A percentile compares a stretch with the other conserved stretches of the same genome.
Evolutionary conservation across 176 grass and related monocot genomes (phyloP).

Genomic region (Rhynchospora pubera): DNA sequence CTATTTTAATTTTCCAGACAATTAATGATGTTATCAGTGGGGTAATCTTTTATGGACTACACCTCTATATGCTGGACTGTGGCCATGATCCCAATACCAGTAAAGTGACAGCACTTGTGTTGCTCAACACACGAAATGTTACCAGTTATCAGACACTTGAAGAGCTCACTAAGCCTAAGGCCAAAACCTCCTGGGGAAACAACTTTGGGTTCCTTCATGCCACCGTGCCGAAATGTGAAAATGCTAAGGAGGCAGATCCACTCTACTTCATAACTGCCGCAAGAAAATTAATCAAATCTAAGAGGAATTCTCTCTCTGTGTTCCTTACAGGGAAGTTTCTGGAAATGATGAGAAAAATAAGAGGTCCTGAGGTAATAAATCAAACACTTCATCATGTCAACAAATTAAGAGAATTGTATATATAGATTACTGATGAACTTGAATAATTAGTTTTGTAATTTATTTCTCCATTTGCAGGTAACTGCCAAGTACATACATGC

Average conservation of each 20-base stretch:
- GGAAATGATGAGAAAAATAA: slow-evolving; percentile 26
- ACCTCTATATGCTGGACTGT: slow-evolving; percentile 25
- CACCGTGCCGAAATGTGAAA: slow-evolving; percentile 18
- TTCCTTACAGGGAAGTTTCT: slow-evolving; percentile 23
- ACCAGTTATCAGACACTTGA: slow-evolving; percentile 12
- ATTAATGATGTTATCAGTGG: slow-evolving; percentile 32
- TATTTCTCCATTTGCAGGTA: not conserved
- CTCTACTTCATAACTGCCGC: slow-evolving; percentile 25
- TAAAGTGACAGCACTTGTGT: slow-evolving; percentile 19
- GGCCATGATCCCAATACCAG: not conserved
- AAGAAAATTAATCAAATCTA: slow-evolving; percentile 28
- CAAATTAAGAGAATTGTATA: not conserved
- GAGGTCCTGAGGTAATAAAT: slow-evolving; percentile 32
- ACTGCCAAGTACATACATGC: slow-evolving; percentile 30
- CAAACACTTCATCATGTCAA: not conserved
- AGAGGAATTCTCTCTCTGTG: slow-evolving; percentile 23
- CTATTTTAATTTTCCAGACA: slow-evolving; percentile 29
- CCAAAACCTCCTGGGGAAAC: slow-evolving; percentile 29
- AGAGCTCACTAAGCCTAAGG: slow-evolving; percentile 24
- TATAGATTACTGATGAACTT: not conserved
- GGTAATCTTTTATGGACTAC: slow-evolving; percentile 27
- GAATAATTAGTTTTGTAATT: not conserved
- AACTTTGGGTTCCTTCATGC: slow-evolving; percentile 36
- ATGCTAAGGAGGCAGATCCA: slow-evolving; percentile 13
- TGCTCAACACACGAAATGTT: slow-evolving; percentile 27